These are phyloP conservation scores for Tagetes patula DNA, from an alignment of 129 eudicot species.

Conservation along the genomic window DNA sequence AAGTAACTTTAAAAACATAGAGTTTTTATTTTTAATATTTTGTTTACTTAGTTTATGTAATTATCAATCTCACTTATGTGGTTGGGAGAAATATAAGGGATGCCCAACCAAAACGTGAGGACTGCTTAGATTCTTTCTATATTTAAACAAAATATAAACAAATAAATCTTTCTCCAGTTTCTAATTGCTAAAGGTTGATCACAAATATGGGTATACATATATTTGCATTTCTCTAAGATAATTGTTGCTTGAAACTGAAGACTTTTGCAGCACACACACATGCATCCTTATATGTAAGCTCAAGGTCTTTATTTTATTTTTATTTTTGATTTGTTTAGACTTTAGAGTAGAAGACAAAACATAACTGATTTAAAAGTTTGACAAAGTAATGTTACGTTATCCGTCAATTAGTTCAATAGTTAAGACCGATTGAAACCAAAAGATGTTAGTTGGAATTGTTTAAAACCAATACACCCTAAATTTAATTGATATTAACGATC, in stretches of 20 bases:
- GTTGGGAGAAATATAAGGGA: neutral
- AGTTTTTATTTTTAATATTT: neutral
- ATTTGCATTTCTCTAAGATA: neutral
- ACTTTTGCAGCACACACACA: neutral
- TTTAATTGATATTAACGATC: too few relatives aligned
- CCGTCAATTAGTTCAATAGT: too few relatives aligned
- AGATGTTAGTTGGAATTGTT: too few relatives aligned
- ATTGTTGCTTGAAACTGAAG: conserved; percentile 13
- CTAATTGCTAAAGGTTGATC: conserved; percentile 5
- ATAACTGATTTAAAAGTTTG: too few relatives aligned
- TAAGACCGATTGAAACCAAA: too few relatives aligned
- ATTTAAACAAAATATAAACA: neutral
- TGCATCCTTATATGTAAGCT: neutral
- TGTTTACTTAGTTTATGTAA: neutral
- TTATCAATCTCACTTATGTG: neutral
- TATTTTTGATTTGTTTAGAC: too few relatives aligned
- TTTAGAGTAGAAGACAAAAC: too few relatives aligned
- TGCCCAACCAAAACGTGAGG: neutral
- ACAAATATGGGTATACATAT: neutral
- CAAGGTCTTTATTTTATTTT: neutral
- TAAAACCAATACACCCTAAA: too few relatives aligned
- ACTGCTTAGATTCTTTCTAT: conserved; percentile 1
- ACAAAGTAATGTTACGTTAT: too few relatives aligned
- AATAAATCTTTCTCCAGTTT: neutral
- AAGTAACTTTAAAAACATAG: neutral